phyloP scores from a whole-genome alignment of 164 flowering plant species.

The Tetracentron sinense region DNA sequence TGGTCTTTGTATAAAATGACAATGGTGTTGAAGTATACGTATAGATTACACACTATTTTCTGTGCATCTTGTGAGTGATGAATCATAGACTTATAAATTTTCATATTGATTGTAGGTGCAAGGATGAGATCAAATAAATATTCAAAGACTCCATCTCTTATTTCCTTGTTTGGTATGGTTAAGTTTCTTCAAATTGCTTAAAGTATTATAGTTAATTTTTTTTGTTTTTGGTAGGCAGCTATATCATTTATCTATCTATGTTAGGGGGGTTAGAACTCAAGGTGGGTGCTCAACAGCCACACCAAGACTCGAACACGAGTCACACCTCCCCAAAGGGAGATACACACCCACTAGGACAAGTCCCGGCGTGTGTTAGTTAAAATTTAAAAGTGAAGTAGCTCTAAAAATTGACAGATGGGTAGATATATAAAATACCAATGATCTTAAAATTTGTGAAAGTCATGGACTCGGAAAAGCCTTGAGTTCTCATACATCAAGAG shows the following conservation, averaged over 20 bases:
- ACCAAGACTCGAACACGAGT: too few species aligned
- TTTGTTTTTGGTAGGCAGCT: too few species aligned
- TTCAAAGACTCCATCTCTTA: conserved; percentile 53
- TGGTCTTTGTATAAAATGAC: neutral
- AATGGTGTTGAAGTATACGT: neutral
- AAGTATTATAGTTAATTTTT: too few species aligned
- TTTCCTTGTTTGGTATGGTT: conserved; percentile 67
- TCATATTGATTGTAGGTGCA: conserved; percentile 40
- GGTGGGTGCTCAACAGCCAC: too few species aligned
- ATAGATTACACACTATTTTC: neutral
- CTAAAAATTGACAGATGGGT: neutral
- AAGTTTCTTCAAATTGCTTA: conserved; percentile 2
- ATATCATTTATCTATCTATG: too few species aligned
- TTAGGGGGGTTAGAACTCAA: too few species aligned
- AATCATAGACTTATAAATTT: conserved; percentile 2
- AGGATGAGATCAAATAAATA: conserved; percentile 40
- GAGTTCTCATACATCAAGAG: too few species aligned
- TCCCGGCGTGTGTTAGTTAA: too few species aligned
- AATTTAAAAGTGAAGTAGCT: neutral
- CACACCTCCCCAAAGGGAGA: too few species aligned
- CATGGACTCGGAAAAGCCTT: neutral
- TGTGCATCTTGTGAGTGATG: neutral
- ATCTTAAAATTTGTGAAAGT: neutral
- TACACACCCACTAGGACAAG: too few species aligned
- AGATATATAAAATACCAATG: too few species aligned